Conservation (phyloP, 2,329 filamentous ascomycete genomes). For the Venturia oleaginea region DNA sequence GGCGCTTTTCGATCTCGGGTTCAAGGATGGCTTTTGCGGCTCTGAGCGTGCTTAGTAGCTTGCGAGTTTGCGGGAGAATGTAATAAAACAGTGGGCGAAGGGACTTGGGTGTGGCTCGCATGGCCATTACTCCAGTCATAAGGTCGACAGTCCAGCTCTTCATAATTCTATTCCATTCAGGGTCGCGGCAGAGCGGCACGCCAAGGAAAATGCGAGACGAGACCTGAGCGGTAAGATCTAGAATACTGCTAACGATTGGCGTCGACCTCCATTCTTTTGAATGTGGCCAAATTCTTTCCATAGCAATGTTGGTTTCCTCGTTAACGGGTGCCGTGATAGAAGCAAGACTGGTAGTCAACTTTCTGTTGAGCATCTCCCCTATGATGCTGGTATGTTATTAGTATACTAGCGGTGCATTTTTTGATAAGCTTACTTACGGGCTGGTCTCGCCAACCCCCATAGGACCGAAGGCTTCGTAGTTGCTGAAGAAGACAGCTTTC, state of each 20-base stretch:
- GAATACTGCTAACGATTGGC: neutral
- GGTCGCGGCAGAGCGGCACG: constrained; percentile 11
- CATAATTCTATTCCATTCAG: neutral
- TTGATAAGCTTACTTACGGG: neutral
- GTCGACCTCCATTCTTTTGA: constrained; percentile 2
- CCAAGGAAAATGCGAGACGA: constrained; percentile 28
- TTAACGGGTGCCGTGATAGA: neutral
- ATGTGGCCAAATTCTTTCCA: neutral
- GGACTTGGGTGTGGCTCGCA: neutral
- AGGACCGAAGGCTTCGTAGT: neutral
- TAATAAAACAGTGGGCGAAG: constrained; percentile 16
- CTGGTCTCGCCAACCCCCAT: neutral
- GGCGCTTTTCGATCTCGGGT: constrained; percentile 27
- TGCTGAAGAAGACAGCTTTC: neutral
- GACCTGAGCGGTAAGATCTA: constrained; percentile 28
- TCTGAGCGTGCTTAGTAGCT: constrained; percentile 23
- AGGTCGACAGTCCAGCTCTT: neutral
- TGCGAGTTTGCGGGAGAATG: constrained; percentile 24
- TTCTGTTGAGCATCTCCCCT: neutral
- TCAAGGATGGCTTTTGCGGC: constrained; percentile 25
- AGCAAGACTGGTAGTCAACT: neutral
- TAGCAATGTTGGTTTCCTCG: constrained; percentile 1
- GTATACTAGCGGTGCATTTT: neutral
- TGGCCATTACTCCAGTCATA: neutral
- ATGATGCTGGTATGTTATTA: neutral